Base-by-base conservation (phyloP, 83 land plant species). In the Thuja plicata region DNA sequence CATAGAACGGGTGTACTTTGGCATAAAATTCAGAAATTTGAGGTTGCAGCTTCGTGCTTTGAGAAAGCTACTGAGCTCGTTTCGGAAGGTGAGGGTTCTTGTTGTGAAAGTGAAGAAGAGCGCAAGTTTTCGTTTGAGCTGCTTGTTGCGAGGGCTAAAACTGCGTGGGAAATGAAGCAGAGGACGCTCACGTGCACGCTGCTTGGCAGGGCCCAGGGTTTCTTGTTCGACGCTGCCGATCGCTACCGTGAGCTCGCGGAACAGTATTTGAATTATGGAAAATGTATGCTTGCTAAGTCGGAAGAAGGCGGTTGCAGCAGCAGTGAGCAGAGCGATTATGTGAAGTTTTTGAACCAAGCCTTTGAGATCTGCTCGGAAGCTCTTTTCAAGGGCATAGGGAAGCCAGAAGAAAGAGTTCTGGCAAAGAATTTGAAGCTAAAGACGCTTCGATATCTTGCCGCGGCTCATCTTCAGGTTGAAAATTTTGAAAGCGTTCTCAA, bases 401-500 rank as follows among this genome's bases (percentile, higher is more conserved):
- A 89, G 35, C 90, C 87, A 8, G 94, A 87, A 48, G 95, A 92
- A 66, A 74, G 87, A 17, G 41, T 62, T 13, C 88, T 52, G 70
- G 48, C 95, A 87, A 90, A 93, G 83, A 90, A 74, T 35, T 17
- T 93, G 80, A 93, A 89, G 81, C 81, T 86, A 27, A 93, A 91
- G 54, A 86, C 92, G 34, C 90, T 97, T 88, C 89, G 97, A 7
- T 95, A 94, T 88, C 88, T 98, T 24, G 96, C 99, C 4, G 99
- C 99, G 60, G 94, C 91, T 24, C 94, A 96, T 87, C 88, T 98
- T 88, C 95, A 95, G 89, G 88, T 80, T 13, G 95, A 91, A 46
- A 96, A 93, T 89, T 96, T 91, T 86, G 99, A 98, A 89, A 94
- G 94, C 87, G 99, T 93, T 10, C 87, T 98, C 88, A 94, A 91